phyloP scores from a whole-genome alignment of 169 alveolate genomes.

The Plasmodium gonderi region DNA sequence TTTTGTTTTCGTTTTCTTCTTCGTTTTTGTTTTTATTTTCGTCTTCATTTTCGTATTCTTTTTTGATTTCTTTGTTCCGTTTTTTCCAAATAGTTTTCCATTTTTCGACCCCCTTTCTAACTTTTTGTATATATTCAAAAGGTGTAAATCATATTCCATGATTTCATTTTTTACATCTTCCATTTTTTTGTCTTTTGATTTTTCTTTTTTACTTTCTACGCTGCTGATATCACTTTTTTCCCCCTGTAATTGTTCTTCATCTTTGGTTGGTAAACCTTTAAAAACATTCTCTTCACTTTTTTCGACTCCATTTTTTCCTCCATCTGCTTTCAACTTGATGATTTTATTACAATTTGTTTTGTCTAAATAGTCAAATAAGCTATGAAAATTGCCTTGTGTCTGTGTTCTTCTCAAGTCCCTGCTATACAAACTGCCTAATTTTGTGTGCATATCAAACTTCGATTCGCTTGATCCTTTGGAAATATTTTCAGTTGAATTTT shows the following conservation, averaged over 20 bases:
- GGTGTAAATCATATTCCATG: slow-evolving; percentile 34
- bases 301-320: neutral
- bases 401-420: slow-evolving; percentile 19
- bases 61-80: neutral
- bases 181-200: slow-evolving; percentile 6
- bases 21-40: neutral
- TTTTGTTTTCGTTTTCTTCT: slow-evolving; percentile 3
- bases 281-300: neutral
- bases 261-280: neutral
- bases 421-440: slow-evolving; percentile 14
- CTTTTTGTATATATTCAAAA: slow-evolving; percentile 46
- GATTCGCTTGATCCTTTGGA: slow-evolving; percentile 25
- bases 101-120: slow-evolving; percentile 31
- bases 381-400: slow-evolving; percentile 19
- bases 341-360: neutral
- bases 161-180: slow-evolving; percentile 48
- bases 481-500: slow-evolving; percentile 14
- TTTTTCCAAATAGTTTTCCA: neutral
- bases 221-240: neutral
- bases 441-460: slow-evolving; percentile 10
- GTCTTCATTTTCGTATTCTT: neutral
- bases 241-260: neutral
- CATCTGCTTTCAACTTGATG: neutral
- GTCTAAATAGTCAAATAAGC: slow-evolving; percentile 16
- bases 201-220: slow-evolving; percentile 2